A percentile compares a stretch with the other conserved stretches of the same genome.
Conservation (phyloP, 2,329 filamentous ascomycete genomes). For the Aureobasidium namibiae region DNA sequence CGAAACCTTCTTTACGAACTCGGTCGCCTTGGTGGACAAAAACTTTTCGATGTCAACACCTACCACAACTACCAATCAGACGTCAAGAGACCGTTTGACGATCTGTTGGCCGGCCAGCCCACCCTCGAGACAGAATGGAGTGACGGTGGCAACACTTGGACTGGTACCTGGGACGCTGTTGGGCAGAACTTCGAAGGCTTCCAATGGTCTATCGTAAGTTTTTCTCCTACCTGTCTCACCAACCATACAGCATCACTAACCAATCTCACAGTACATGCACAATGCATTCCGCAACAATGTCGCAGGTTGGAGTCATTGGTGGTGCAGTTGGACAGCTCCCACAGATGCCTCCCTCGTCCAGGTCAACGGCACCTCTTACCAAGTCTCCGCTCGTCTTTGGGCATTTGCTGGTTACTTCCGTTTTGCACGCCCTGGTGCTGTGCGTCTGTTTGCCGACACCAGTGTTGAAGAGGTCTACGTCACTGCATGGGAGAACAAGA, state of each 20-base stretch:
- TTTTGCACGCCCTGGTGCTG: constrained; percentile 19
- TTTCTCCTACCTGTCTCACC: too few species aligned
- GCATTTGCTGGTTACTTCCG: constrained; percentile 20
- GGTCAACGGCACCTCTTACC: constrained; percentile 15
- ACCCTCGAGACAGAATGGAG: constrained; percentile 19
- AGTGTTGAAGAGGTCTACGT: constrained; percentile 18
- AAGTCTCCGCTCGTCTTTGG: constrained; percentile 19
- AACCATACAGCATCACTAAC: too few species aligned
- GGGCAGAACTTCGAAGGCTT: constrained; percentile 19
- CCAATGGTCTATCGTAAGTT: constrained; percentile 21
- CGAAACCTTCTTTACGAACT: constrained; percentile 18
- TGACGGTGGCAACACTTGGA: constrained; percentile 14
- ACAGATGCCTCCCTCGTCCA: constrained; percentile 16
- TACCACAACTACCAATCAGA: constrained; percentile 22
- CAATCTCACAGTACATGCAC: too few species aligned
- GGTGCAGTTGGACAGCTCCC: constrained; percentile 12
- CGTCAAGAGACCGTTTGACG: constrained; percentile 16
- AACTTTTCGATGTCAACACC: constrained; percentile 19
- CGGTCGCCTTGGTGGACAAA: constrained; percentile 11
- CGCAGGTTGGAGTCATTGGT: constrained; percentile 18
- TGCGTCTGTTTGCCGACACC: constrained; percentile 15
- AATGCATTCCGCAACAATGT: constrained; percentile 17
- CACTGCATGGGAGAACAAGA: constrained; percentile 17
- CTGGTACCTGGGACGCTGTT: constrained; percentile 16
- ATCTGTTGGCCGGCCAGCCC: constrained; percentile 16